phyloP scores from a whole-genome alignment of 2,329 filamentous ascomycete genomes.

The Emmonsia crescens region DNA sequence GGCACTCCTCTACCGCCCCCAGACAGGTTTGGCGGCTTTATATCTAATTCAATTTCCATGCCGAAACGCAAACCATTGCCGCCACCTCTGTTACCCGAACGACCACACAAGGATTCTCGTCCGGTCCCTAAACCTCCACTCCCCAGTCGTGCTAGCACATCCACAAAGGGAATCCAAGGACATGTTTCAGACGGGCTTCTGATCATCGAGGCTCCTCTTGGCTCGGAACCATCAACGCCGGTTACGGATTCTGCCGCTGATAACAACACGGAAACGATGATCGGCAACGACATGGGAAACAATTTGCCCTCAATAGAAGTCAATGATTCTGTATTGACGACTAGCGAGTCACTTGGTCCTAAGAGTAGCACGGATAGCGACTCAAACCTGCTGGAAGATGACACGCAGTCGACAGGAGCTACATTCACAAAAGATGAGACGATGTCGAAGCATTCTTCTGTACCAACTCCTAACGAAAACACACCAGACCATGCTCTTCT shows the following conservation, averaged over 20 bases:
- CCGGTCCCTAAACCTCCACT: constrained; percentile 38
- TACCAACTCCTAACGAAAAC: not conserved
- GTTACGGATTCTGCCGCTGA: not conserved
- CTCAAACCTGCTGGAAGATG: not conserved
- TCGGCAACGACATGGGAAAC: not conserved
- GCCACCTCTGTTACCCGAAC: constrained; percentile 29
- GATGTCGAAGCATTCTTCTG: not conserved
- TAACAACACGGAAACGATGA: not conserved
- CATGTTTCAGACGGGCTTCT: constrained; percentile 43
- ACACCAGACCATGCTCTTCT: not conserved
- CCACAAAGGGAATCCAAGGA: constrained; percentile 21
- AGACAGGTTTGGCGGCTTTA: constrained; percentile 44
- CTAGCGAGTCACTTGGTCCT: not conserved
- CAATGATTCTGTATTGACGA: not conserved
- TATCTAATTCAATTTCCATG: constrained; percentile 46
- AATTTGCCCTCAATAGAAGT: not conserved
- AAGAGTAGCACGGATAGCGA: not conserved
- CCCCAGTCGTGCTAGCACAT: constrained; percentile 36
- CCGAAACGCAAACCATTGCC: constrained; percentile 56
- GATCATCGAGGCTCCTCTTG: constrained; percentile 54
- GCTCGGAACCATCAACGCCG: constrained; percentile 35
- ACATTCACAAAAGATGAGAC: not conserved
- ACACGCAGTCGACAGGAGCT: not conserved
- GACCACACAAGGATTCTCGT: constrained; percentile 23
- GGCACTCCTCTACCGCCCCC: constrained; percentile 67